Conservation (phyloP, 257 asterid genomes). For the Parsonsia alboflavescens region DNA sequence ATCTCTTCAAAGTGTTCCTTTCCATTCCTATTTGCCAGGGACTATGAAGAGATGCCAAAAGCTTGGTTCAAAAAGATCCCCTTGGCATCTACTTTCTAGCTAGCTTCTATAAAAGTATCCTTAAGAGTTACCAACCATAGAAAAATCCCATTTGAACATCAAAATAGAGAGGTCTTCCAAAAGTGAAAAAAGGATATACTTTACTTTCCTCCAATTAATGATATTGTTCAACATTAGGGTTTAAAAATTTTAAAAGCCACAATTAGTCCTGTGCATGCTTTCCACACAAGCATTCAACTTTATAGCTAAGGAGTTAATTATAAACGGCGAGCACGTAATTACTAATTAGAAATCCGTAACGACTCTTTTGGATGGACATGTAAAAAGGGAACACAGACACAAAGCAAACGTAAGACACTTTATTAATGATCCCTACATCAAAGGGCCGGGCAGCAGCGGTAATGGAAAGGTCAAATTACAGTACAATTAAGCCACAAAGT, state of each 20-base stretch:
- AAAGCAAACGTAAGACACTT: slow-evolving; percentile 19
- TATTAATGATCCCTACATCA: slow-evolving; percentile 14
- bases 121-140: slow-evolving; percentile 27
- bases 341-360: slow-evolving; percentile 22
- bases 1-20: background rate
- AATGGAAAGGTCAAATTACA: slow-evolving; percentile 14
- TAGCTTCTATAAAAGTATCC: slow-evolving; percentile 22
- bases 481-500: slow-evolving; percentile 30
- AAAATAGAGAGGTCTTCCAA: slow-evolving; percentile 7
- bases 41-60: slow-evolving; percentile 31
- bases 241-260: slow-evolving; percentile 5
- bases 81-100: slow-evolving; percentile 19
- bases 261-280: slow-evolving; percentile 25
- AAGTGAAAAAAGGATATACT: slow-evolving; percentile 22
- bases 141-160: slow-evolving; percentile 19
- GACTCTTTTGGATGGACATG: slow-evolving; percentile 30
- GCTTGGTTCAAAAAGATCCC: slow-evolving; percentile 20
- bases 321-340: background rate
- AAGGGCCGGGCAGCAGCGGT: slow-evolving; percentile 10
- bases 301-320: slow-evolving; percentile 15
- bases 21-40: slow-evolving; percentile 13
- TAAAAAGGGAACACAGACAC: slow-evolving; percentile 25
- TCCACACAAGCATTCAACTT: slow-evolving; percentile 53
- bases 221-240: slow-evolving; percentile 26
- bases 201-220: slow-evolving; percentile 35